Base-by-base conservation (phyloP, 331 rosid species). In the Quercus phellos region DNA sequence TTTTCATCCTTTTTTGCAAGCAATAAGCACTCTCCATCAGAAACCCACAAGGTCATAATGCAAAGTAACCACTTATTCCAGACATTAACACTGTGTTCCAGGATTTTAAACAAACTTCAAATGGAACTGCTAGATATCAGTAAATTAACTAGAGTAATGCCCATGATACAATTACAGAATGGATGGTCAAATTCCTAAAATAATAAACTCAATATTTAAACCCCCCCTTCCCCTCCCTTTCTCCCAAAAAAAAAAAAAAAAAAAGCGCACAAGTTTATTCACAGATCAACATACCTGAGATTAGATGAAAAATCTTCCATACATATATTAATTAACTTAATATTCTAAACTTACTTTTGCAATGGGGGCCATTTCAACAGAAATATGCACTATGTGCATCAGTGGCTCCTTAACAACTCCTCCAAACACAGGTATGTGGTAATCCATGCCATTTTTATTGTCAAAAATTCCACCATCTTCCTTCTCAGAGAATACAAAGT, bases 361-460 rank as follows among this genome's bases (percentile, higher is more conserved):
- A 83, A 93, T 82, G 42, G 98, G 98, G 43, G 98, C 98, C 97
- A 91, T 89, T 89, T 93, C 98, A 58, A 88, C 87, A 51, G 93
- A 81, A 85, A 93, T 87, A 81, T 93, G 98, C 56, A 91, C 86
- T 74, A 93, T 88, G 83, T 90, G 86, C 93, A 93, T 78, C 4
- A 97, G 95, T 29, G 93, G 81, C 84, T 93, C 98, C 87, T 91
- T 90, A 5, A 8, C 38, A 71, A 79, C 74, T 43, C 93, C 89
- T 42, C 92, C 89, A 78, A 72, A 79, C 64, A 91, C 91, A 30
- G 98, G 98, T 81, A 91, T 84, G 74, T 93, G 97, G 79, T 89
- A 93, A 84, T 93, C 98, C 91, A 84, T 83, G 51, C 84, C 91
- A 78, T 75, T 56, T 53, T 88, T 90, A 79, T 89, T 90, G 88